Evolutionary conservation across 148 eudicot species (phyloP), one percentile per base, ranked within the genome.

Genomic region (Suaeda aralocaspica): DNA sequence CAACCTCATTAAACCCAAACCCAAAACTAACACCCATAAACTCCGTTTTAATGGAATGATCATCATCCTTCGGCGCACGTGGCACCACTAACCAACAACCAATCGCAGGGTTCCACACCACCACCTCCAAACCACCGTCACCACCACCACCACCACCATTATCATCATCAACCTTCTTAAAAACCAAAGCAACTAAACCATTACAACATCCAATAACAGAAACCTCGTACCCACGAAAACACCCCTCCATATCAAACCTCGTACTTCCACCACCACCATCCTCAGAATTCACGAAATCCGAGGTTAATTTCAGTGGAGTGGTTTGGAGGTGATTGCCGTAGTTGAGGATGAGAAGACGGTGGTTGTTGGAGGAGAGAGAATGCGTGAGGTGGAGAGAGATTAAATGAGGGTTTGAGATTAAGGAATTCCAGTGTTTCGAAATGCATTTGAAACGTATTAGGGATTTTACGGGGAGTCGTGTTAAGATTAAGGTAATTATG

Each of bases 1-100:
- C 6, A n/a, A 2, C 9, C 22, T 9, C 5, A 24, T 42, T 52
- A 44, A 42, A 64, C 45, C 51, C 68, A 64, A 64, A 64, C 6
- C 68, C 68, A 26, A 67, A 67, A 67, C 70, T 50, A 13, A 67
- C 42, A 34, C 30, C 26, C 24, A 31, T 9, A 12, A 34, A 21
- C 3, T 55, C 59, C 11, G 59, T n/a, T n/a, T n/a, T n/a, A 9
- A 55, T 3, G 6, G 13, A 55, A 55, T n/a, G n/a, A 19, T 29
- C 2, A 18, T 3, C 25, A 62, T 16, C 29, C 18, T 14, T 21
- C 6, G 10, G 33, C 18, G 11, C 21, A 9, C 36, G 13, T 19
- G 30, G 58, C 41, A 50, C 68, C 68, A 64, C 26, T 42, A 64
- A 24, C 50, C 31, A 36, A 18, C 5, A n/a, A 31, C 12, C 31